Evolutionary conservation across 2,329 filamentous ascomycete genomes (phyloP).

Genomic region (Neospermospora avenae): DNA sequence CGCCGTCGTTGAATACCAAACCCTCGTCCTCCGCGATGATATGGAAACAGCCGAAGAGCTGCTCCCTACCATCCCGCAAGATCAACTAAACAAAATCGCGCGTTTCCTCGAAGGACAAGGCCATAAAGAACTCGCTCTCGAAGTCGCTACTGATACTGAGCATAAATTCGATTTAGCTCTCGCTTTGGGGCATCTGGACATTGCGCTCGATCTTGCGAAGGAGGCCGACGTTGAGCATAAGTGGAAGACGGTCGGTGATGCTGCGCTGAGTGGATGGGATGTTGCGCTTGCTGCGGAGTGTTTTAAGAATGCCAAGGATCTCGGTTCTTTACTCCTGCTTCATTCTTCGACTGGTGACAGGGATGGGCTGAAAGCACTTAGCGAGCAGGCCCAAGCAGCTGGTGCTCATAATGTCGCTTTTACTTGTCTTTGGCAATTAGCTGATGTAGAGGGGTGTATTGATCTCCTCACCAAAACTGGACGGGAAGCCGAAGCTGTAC

Average conservation of each 20-base stretch:
- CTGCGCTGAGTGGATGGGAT: constrained; percentile 83
- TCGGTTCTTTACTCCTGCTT: constrained; percentile 83
- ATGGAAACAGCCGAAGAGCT: constrained; percentile 88
- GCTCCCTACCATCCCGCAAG: constrained; percentile 77
- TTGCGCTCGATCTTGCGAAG: constrained; percentile 79
- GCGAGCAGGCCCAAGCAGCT: constrained; percentile 68
- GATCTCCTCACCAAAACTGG: constrained; percentile 76
- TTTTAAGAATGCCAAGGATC: constrained; percentile 85
- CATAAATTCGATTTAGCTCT: constrained; percentile 95
- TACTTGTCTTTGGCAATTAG: constrained; percentile 82
- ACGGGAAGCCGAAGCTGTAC: constrained; percentile 77
- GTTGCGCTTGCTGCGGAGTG: constrained; percentile 86
- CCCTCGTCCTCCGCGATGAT: constrained; percentile 87
- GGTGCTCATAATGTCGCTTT: constrained; percentile 93
- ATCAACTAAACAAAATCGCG: constrained; percentile 97
- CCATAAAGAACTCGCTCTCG: constrained; percentile 90
- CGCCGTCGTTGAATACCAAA: constrained; percentile 94
- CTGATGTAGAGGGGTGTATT: constrained; percentile 77
- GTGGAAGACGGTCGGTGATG: constrained; percentile 96
- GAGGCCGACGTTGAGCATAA: constrained; percentile 89
- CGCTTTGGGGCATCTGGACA: constrained; percentile 75
- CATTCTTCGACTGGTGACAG: constrained; percentile 82
- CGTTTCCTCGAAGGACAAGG: constrained; percentile 96
- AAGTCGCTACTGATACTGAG: constrained; percentile 91
- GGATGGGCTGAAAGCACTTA: constrained; percentile 69